Evolutionary conservation across 2,329 filamentous ascomycete species (phyloP), one percentile per base, ranked within the genome.

Genomic region (Beauveria scarabaeidicola): DNA sequence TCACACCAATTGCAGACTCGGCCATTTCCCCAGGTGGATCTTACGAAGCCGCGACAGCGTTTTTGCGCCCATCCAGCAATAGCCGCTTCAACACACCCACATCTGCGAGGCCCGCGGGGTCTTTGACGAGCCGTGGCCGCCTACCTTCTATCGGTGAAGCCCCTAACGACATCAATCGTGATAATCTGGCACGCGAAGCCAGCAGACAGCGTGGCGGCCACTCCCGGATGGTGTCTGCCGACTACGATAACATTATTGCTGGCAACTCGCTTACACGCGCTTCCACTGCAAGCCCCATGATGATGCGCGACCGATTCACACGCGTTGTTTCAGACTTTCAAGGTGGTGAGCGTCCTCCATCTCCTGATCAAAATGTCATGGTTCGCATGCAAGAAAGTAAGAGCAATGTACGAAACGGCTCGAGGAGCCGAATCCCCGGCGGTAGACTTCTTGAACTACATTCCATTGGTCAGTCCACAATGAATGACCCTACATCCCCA

Each of bases 1-100:
- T 89, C 0, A 97, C 93, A 0, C 93, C 93, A 0, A 97, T 97
- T 67, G 87, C 89, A 1, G 87, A 91, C 64, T 89, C 88, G 43
- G 88, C 88, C 2, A 65, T 72, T 3, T 74, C 74, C 19, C 91
- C 91, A 0, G 81, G 83, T 44, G 85, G 83, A 66, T 66, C 65
- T 23, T 83, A 77, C 52, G 85, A 87, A 15, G 82, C 81, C 61
- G 80, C 82, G 4, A 89, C 87, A 7, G 85, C 87, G 2, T 86
- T 90, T 66, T 74, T 87, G 27, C 78, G 84, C n/a, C 84, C 85
- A 9, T 81, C 84, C 23, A 83, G 84, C 67, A 85, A 83, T 43
- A 89, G 87, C 68, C 81, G 80, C 64, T 80, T 89, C 72, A 87
- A 87, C 66, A 88, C 87, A 4, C 86, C 88, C 0, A 82, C 85